Evolutionary conservation across 331 rosid genomes (phyloP).

Genomic region (Malus hybrid): DNA sequence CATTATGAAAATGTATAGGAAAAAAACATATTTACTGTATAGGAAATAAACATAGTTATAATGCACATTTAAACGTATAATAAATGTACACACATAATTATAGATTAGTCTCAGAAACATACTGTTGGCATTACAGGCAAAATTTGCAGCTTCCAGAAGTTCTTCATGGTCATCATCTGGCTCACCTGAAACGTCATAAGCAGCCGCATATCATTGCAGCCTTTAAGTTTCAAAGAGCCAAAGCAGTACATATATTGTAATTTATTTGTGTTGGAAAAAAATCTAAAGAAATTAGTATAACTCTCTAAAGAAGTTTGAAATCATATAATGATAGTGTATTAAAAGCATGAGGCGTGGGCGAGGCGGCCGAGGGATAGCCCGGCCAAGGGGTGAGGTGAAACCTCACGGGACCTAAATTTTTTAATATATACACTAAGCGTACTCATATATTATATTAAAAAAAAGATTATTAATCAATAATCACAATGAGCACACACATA

Average conservation of each 20-base stretch:
- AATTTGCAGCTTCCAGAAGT: conserved; percentile 60
- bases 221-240: not conserved
- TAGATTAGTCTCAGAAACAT: conserved; percentile 29
- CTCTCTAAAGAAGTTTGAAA: not conserved
- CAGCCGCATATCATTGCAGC: conserved; percentile 5
- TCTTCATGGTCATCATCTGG: conserved; percentile 68
- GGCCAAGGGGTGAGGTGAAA: too few relatives aligned
- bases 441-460: too few relatives aligned
- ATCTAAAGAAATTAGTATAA: not conserved
- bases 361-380: too few relatives aligned
- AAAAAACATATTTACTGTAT: not conserved
- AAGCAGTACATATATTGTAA: too few relatives aligned
- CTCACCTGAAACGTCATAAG: conserved; percentile 49
- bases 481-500: too few relatives aligned
- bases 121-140: conserved; percentile 66
- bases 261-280: not conserved
- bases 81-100: not conserved
- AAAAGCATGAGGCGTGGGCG: too few relatives aligned
- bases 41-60: not conserved
- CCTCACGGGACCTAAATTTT: too few relatives aligned
- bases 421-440: too few relatives aligned
- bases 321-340: not conserved
- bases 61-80: not conserved
- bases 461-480: too few relatives aligned
- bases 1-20: not conserved